Evolutionary conservation across 1,139 yeast species (phyloP), one percentile per base, ranked within the genome.

Genomic region (Saccharomyces hybrid): DNA sequence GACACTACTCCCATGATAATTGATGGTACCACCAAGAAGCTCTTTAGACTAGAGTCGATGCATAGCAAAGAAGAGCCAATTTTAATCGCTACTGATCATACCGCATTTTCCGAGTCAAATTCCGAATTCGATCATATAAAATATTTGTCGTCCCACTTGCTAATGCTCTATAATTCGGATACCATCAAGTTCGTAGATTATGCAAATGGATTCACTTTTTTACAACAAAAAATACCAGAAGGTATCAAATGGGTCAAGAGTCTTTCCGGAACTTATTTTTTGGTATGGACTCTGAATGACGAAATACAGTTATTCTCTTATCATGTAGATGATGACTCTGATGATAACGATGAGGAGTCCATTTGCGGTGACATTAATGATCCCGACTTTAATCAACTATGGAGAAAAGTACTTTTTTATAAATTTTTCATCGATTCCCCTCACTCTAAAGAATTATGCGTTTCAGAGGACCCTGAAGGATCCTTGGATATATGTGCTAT

Each of bases 381-480:
- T 28, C 53, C 59, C 1, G 59, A 58, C 27, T 60, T 64, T 47
- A 55, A 58, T 41, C 58, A 58, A 11, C 52, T 67, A 28, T 62
- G 69, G 64, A 60, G 63, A 47, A 61, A 62, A 49, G 63, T 67
- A 1, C 44, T 60, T 11, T 67, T 67, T 52, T 67, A 64, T 49
- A 59, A 60, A 31, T 59, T 58, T 32, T 60, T 67, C 29, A 54
- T 67, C 8, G 51, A 53, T 14, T 62, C 62, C 2, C 56, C 57
- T 5, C 46, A 56, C 50, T 48, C 61, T 9, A 25, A 55, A 28
- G 57, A 58, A 8, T 47, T 65, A 25, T 66, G 68, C 49, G 58
- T 57, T 3, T 61, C 66, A 34, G 55, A 55, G 13, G 51, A 62
- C 50, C 57, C 59, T 5, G 57, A 61, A 25, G 58, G 55, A 29